phyloP scores from a whole-genome alignment of 495 filamentous ascomycete genomes.

The Penicillium nucicola region DNA sequence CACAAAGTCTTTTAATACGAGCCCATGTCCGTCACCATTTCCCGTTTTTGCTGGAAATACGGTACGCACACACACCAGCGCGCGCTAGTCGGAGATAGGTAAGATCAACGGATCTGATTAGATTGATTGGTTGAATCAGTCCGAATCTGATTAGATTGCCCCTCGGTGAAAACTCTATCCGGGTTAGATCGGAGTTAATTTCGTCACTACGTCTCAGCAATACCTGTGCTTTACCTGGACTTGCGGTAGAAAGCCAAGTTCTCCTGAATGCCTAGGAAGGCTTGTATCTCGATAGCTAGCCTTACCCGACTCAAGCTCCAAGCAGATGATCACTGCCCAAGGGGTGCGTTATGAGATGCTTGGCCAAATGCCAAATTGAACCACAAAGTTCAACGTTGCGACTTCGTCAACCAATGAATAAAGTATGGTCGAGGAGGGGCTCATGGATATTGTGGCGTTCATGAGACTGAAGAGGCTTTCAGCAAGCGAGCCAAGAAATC shows the following conservation, averaged over 20 bases:
- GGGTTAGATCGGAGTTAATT: neutral
- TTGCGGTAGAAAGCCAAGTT: neutral
- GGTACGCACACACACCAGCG: neutral
- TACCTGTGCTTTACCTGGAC: too few relatives aligned
- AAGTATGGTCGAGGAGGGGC: neutral
- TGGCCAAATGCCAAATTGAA: too few relatives aligned
- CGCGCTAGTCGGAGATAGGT: neutral
- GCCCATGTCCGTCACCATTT: neutral
- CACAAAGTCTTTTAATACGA: neutral
- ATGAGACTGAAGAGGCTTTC: neutral
- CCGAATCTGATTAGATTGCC: conserved; percentile 18
- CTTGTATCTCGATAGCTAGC: neutral
- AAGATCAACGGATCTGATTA: conserved; percentile 19
- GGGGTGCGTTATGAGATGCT: neutral
- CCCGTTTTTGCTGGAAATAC: neutral
- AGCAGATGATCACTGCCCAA: neutral
- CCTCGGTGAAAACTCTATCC: conserved; percentile 3
- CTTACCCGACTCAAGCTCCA: neutral
- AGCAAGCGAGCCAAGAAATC: conserved; percentile 1
- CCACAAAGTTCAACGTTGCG: neutral
- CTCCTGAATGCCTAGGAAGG: neutral
- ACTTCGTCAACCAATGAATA: neutral
- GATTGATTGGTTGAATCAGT: conserved; percentile 9
- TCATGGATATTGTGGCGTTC: neutral
- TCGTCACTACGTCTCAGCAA: neutral